These are phyloP conservation scores for Lithospermum erythrorhizon DNA, from an alignment of 257 asterid genomes.

Conservation along the genomic window DNA sequence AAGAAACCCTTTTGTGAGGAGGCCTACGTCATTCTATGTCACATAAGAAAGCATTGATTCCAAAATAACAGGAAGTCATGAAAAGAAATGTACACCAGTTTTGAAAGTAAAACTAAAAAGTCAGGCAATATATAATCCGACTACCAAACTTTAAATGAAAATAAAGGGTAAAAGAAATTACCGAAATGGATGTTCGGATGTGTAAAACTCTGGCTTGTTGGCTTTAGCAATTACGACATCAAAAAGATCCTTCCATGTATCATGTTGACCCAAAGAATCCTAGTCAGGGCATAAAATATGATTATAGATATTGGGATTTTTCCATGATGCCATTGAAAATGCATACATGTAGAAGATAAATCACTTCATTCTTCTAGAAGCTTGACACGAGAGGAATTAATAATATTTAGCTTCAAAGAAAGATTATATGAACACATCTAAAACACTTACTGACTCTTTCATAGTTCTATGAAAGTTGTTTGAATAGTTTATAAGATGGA, in stretches of 20 bases:
- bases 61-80: neutral
- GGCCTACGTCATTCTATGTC: neutral
- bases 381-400: too few species aligned
- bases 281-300: conserved; percentile 18
- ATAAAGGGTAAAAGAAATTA: conserved; percentile 10
- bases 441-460: neutral
- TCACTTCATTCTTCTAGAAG: neutral
- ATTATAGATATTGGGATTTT: neutral
- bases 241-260: conserved; percentile 94
- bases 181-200: conserved; percentile 98
- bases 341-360: neutral
- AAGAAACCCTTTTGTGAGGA: neutral
- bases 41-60: neutral
- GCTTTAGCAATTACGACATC: conserved; percentile 96
- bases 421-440: neutral
- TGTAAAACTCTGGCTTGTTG: conserved; percentile 92
- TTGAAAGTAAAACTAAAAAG: neutral
- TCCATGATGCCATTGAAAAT: too few species aligned
- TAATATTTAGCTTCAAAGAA: neutral
- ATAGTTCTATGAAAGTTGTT: neutral
- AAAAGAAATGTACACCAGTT: conserved; percentile 5
- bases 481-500: too few species aligned
- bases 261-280: conserved; percentile 73
- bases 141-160: neutral
- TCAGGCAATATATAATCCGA: neutral